Conservation (phyloP, 176 grass and related monocot genomes). For the Hordeum marinum region DNA sequence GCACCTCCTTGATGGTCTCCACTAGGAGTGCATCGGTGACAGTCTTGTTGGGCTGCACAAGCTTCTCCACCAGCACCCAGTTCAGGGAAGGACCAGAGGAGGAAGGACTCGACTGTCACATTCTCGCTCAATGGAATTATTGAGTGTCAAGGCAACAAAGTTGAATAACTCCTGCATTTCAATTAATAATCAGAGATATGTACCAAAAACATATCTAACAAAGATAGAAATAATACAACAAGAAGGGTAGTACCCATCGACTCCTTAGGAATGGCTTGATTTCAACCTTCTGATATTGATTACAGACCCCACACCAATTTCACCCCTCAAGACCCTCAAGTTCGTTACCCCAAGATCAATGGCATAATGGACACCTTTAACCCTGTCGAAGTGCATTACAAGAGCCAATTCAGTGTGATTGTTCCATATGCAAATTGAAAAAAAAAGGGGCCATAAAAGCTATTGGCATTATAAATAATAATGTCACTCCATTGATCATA, state of each 20-base stretch:
- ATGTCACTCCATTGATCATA: neutral
- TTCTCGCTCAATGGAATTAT: constrained; percentile 66
- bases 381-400: constrained; percentile 28
- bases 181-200: neutral
- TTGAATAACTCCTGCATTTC: constrained; percentile 63
- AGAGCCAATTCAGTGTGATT: neutral
- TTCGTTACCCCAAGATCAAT: constrained; percentile 82
- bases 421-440: neutral
- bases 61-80: too few species aligned
- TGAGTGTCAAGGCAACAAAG: constrained; percentile 60
- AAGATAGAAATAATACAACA: neutral
- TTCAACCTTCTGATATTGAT: too few species aligned
- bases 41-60: too few species aligned
- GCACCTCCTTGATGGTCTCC: too few species aligned
- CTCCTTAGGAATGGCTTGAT: too few species aligned
- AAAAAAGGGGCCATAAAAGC: neutral
- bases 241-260: constrained; percentile 53
- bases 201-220: neutral
- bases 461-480: neutral
- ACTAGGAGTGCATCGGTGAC: too few species aligned
- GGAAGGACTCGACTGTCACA: neutral
- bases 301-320: constrained; percentile 54
- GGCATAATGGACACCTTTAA: constrained; percentile 68
- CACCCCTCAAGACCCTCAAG: constrained; percentile 63
- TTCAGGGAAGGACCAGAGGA: too few species aligned